Percentiles rank a stretch among this genome's conserved stretches.
These are phyloP conservation scores for Mortierella polycephala DNA, from an alignment of 371 early-diverging fungal species.

Conservation along the genomic window DNA sequence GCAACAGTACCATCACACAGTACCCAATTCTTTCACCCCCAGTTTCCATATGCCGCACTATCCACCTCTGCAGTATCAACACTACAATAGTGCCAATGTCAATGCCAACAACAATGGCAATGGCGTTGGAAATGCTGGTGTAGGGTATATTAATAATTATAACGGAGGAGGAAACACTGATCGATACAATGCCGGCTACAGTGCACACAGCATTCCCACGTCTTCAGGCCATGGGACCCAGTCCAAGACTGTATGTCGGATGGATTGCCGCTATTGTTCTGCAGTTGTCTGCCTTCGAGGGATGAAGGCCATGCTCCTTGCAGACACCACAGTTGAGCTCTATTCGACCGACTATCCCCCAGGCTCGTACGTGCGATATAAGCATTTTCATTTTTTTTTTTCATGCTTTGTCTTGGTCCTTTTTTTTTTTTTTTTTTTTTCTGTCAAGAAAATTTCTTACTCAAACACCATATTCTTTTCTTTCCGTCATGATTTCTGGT, in stretches of 20 bases:
- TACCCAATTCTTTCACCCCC: not conserved
- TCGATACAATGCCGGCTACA: conserved; percentile 31
- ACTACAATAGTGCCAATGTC: conserved; percentile 7
- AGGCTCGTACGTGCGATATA: conserved; percentile 40
- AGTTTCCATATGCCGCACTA: conserved; percentile 21
- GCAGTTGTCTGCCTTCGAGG: conserved; percentile 49
- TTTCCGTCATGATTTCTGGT: not conserved
- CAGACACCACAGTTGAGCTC: conserved; percentile 59
- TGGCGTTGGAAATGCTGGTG: not conserved
- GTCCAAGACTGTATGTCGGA: conserved; percentile 52
- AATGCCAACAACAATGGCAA: not conserved
- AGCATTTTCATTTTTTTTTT: not conserved
- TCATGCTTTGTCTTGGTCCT: not conserved
- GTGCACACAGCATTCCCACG: not conserved
- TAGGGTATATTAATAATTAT: conserved; percentile 28
- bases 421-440: not conserved
- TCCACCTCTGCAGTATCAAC: conserved; percentile 25
- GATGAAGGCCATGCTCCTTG: conserved; percentile 61
- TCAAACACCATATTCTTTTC: conserved; percentile 1
- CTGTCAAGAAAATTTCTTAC: not conserved
- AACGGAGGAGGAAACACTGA: conserved; percentile 28
- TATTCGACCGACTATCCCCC: conserved; percentile 61
- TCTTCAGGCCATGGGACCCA: conserved; percentile 6
- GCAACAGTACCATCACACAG: not conserved
- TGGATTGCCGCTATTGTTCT: conserved; percentile 53